Evolutionary conservation across 331 rosid species (phyloP).

Genomic region (Malus hybrid): DNA sequence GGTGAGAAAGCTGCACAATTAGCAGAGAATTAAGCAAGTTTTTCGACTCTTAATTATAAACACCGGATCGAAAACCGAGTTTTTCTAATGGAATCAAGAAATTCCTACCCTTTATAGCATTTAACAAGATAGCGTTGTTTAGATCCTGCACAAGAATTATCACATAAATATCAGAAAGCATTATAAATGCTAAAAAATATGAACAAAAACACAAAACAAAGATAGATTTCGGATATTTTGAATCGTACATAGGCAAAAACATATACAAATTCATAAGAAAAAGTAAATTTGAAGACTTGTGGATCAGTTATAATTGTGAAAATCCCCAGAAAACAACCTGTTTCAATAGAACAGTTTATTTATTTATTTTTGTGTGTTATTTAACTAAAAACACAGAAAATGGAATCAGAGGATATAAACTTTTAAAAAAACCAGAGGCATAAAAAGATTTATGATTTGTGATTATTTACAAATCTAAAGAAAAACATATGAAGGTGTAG

Average conservation of each 20-base stretch:
- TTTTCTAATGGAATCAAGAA: not conserved
- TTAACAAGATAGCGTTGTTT: conserved; percentile 49
- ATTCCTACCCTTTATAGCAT: conserved; percentile 73
- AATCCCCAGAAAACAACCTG: too few relatives aligned
- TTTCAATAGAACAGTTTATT: too few relatives aligned
- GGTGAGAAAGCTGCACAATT: conserved; percentile 82
- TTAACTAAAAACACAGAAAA: too few relatives aligned
- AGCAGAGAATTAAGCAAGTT: conserved; percentile 1
- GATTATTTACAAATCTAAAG: not conserved
- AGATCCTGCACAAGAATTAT: conserved; percentile 61
- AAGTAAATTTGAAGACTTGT: too few relatives aligned
- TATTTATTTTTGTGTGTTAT: too few relatives aligned
- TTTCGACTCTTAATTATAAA: not conserved
- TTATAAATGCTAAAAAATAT: too few relatives aligned
- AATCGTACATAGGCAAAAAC: not conserved
- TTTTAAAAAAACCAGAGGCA: too few relatives aligned
- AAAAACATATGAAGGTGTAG: not conserved
- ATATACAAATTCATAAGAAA: too few relatives aligned
- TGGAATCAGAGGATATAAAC: too few relatives aligned
- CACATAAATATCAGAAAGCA: not conserved
- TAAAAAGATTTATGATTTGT: too few relatives aligned
- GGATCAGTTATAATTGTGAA: too few relatives aligned
- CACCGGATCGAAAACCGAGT: too few relatives aligned
- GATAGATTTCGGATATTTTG: not conserved
- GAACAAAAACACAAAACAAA: not conserved